These are phyloP conservation scores for Rhipidocladum racemiflorum DNA, from an alignment of 176 grass and related monocot species.

Conservation along the genomic window DNA sequence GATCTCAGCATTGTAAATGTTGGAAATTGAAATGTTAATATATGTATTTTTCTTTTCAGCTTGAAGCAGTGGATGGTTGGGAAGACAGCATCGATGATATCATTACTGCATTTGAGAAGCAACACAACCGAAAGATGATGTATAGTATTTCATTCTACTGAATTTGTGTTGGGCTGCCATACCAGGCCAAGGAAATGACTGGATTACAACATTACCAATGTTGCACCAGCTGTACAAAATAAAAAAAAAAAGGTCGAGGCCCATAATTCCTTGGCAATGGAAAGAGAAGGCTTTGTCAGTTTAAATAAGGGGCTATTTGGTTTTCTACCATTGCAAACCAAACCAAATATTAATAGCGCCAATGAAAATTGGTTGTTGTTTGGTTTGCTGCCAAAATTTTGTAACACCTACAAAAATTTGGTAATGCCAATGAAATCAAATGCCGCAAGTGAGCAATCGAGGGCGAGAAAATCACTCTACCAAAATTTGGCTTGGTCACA, in stretches of 20 bases:
- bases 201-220: not conserved
- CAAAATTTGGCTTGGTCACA: no score
- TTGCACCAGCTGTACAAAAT: not conserved
- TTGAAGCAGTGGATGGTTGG: slow-evolving; percentile 49
- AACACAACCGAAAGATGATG: slow-evolving; percentile 46
- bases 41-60: slow-evolving; percentile 9
- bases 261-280: not conserved
- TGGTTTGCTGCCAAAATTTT: no score
- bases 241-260: not conserved
- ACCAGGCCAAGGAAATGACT: not conserved
- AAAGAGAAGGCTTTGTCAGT: no score
- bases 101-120: slow-evolving; percentile 46
- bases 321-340: no score
- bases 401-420: no score
- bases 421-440: no score
- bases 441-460: no score
- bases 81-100: slow-evolving; percentile 52
- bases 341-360: no score
- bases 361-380: no score
- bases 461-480: no score
- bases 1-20: not conserved
- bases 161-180: not conserved
- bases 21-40: not conserved
- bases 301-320: not conserved
- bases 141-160: slow-evolving; percentile 57